These are phyloP conservation scores for Lippia alba DNA, from an alignment of 305 asterid genomes.

Conservation along the genomic window DNA sequence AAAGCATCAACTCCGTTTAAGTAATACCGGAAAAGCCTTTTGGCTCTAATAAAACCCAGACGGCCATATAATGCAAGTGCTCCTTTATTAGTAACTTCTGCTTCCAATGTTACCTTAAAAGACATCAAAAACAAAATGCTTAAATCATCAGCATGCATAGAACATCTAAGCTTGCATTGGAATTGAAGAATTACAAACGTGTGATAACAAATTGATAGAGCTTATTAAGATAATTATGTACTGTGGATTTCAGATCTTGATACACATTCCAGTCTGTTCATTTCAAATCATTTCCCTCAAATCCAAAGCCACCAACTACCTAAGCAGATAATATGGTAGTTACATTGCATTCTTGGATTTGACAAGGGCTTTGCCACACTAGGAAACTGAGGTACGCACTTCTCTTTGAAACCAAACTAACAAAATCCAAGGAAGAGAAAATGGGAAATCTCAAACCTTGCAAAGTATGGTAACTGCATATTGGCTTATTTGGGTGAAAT, in stretches of 20 bases:
- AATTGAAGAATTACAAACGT: background rate
- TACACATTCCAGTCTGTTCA: no score
- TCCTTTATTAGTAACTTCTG: slow-evolving; percentile 93
- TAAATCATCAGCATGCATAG: background rate
- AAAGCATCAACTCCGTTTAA: slow-evolving; percentile 96
- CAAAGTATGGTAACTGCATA: background rate
- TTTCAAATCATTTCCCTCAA: background rate
- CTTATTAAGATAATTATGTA: no score
- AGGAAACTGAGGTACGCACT: background rate
- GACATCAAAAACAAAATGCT: background rate
- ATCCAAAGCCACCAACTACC: background rate
- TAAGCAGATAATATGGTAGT: slow-evolving; percentile 7
- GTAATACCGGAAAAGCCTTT: slow-evolving; percentile 93
- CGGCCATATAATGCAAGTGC: slow-evolving; percentile 95
- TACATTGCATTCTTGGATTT: slow-evolving; percentile 22
- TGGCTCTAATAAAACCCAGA: slow-evolving; percentile 92
- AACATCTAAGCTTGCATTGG: background rate
- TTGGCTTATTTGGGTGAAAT: background rate
- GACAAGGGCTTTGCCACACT: background rate
- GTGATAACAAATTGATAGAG: background rate
- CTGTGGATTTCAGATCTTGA: background rate
- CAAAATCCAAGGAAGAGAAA: background rate
- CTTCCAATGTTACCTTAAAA: slow-evolving; percentile 85
- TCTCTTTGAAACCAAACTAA: slow-evolving; percentile 6
- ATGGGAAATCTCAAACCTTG: no score